Evolutionary conservation across 2,329 filamentous ascomycete species (phyloP).

Genomic region (Dothideomycetes sp.): DNA sequence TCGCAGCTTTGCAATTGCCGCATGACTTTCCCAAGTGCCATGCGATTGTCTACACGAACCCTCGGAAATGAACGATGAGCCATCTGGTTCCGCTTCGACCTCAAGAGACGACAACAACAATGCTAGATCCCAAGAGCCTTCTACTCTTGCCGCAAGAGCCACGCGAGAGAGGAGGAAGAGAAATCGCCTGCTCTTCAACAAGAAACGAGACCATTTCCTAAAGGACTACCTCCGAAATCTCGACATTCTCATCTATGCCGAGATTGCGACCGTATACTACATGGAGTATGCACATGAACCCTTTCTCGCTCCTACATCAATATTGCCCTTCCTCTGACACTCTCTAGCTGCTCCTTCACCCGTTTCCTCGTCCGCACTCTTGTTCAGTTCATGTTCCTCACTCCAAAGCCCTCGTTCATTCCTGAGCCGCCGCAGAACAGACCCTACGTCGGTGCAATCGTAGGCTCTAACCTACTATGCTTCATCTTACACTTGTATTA

Average conservation of each 20-base stretch:
- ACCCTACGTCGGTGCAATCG: conserved; percentile 43
- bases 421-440: conserved; percentile 36
- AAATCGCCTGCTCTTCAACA: conserved; percentile 24
- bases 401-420: conserved; percentile 44
- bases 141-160: conserved; percentile 6
- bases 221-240: conserved; percentile 46
- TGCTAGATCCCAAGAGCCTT: conserved; percentile 30
- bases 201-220: conserved; percentile 36
- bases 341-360: conserved; percentile 44
- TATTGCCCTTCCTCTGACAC: background rate
- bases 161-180: conserved; percentile 15
- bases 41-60: background rate
- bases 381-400: conserved; percentile 47
- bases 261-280: conserved; percentile 52
- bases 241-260: conserved; percentile 49
- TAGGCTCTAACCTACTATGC: conserved; percentile 42
- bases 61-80: conserved; percentile 26
- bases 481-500: conserved; percentile 40
- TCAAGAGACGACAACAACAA: conserved; percentile 65
- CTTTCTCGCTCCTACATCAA: background rate
- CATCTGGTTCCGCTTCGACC: conserved; percentile 16
- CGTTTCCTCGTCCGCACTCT: conserved; percentile 44
- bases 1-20: background rate
- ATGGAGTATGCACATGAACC: conserved; percentile 42
- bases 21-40: background rate